Base-by-base conservation (phyloP, 495 filamentous ascomycete genomes). In the Penicillium subrubescens region DNA sequence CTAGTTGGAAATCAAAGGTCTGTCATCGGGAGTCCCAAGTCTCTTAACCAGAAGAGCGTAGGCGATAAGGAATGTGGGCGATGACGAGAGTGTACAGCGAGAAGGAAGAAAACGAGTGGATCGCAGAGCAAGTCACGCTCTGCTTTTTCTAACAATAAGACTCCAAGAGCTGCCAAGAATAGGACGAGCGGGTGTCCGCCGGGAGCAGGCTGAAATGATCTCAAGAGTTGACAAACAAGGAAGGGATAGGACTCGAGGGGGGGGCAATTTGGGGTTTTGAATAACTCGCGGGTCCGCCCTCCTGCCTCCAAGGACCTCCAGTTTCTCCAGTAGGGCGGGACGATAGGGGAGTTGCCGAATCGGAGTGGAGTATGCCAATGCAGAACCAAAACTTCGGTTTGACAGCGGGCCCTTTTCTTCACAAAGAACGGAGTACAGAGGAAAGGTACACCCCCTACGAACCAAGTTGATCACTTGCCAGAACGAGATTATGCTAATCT, bases 211-310 rank as follows among this genome's bases (percentile, higher is more conserved):
- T 46, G 59, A 61, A 62, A 61, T 46, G 48, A 56, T 61, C 39
- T 44, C n/a, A 37, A 35, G 29, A 43, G 21, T 19, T 8, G 39
- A 58, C 59, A 17, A 61, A 53, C 57, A 61, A 61, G 35, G 57
- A 50, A 64, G 62, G 62, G 56, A 55, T 60, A 19, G 23, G 41
- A 57, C 31, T 21, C 37, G 57, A 52, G 53, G 55, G 55, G 66
- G 55, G 60, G 60, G n/a, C n/a, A n/a, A 29, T 31, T 25, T 58
- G 66, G 66, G 62, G 52, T 68, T 65, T 56, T 64, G 66, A 68
- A 60, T 56, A 56, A 61, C 56, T 60, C 23, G 33, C 44, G 41
- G 29, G 44, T 15, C 15, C 37, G 15, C 29, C 61, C 34, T 44
- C n/a, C 46, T 59, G 39, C 12, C 55, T 48, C 43, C 19, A 23